Evolutionary conservation across 2,329 filamentous ascomycete genomes (phyloP).

Genomic region (Sclerotiophoma versabilis): DNA sequence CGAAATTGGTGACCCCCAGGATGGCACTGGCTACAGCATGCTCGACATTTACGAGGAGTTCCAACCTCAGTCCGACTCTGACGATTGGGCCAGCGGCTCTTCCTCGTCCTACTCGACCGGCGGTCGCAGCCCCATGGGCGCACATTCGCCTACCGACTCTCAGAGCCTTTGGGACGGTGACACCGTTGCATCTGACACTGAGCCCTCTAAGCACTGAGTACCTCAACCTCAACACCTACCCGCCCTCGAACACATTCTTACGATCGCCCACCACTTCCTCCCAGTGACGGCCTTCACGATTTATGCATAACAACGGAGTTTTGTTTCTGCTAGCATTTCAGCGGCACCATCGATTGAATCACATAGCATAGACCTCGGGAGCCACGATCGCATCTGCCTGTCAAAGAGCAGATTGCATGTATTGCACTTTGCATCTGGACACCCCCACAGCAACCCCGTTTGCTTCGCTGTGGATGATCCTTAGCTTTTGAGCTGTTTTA

Average conservation of each 20-base stretch:
- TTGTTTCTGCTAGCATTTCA: slow-evolving; percentile 47
- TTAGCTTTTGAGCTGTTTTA: slow-evolving; percentile 16
- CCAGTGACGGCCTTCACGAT: slow-evolving; percentile 44
- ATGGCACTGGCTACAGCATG: slow-evolving; percentile 59
- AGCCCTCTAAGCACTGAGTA: slow-evolving; percentile 40
- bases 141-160: slow-evolving; percentile 60
- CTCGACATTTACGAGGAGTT: slow-evolving; percentile 63
- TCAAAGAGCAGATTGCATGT: slow-evolving; percentile 13
- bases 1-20: slow-evolving; percentile 74
- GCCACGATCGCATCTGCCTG: slow-evolving; percentile 11
- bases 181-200: slow-evolving; percentile 59
- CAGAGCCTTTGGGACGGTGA: slow-evolving; percentile 65
- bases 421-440: slow-evolving; percentile 22
- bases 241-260: slow-evolving; percentile 32
- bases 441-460: slow-evolving; percentile 14
- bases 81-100: slow-evolving; percentile 90
- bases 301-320: slow-evolving; percentile 49
- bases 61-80: slow-evolving; percentile 68
- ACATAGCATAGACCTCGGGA: slow-evolving; percentile 19
- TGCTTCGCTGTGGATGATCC: slow-evolving; percentile 20
- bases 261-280: slow-evolving; percentile 30
- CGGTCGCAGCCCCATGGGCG: slow-evolving; percentile 61
- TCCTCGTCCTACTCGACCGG: slow-evolving; percentile 76
- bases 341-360: slow-evolving; percentile 34
- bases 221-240: slow-evolving; percentile 12